phyloP scores from a whole-genome alignment of 352 stramenopile species.

The Blastocystis sp. region DNA sequence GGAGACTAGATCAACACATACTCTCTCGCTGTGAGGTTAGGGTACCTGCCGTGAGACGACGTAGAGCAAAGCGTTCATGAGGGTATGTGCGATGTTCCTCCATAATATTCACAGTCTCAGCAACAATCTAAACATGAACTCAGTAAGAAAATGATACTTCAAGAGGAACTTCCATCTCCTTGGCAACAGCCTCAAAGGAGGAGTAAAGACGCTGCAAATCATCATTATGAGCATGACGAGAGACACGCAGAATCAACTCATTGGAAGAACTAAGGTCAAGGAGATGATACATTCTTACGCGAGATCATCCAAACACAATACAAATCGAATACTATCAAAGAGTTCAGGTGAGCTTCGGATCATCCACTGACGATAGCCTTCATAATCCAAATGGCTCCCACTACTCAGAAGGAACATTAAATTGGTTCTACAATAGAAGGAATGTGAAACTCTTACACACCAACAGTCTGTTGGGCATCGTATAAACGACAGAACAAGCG shows the following conservation, averaged over 20 bases:
- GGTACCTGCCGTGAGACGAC: constrained; percentile 5
- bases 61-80: constrained; percentile 51
- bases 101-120: constrained; percentile 36
- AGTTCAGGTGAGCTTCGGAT: constrained; percentile 26
- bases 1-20: not conserved
- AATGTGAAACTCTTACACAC: not conserved
- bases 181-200: constrained; percentile 24
- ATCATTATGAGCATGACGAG: not conserved
- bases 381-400: constrained; percentile 18
- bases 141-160: not conserved
- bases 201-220: constrained; percentile 31
- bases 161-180: constrained; percentile 13
- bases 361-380: constrained; percentile 61
- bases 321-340: constrained; percentile 20
- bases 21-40: not conserved
- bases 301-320: constrained; percentile 45
- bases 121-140: not conserved
- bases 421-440: not conserved
- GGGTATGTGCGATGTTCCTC: not conserved
- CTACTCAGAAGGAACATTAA: constrained; percentile 51
- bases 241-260: not conserved
- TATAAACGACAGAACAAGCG: constrained; percentile 49
- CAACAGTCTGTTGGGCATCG: constrained; percentile 22
- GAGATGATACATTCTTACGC: not conserved
- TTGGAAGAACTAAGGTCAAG: not conserved